phyloP scores from a whole-genome alignment of 2,329 filamentous ascomycete genomes.

The Xylaria sp. region DNA sequence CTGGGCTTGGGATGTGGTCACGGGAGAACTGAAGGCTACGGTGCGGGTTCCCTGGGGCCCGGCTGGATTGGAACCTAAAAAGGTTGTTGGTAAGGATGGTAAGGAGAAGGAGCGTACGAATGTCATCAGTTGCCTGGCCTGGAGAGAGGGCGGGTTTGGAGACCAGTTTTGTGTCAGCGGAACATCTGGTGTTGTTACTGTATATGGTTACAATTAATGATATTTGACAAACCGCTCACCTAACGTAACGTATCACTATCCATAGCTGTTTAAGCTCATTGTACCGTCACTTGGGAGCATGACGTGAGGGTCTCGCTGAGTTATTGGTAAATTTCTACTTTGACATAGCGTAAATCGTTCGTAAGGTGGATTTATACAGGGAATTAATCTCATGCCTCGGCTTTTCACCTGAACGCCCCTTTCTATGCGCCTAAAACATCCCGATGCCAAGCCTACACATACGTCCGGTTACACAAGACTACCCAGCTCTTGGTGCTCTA shows the following conservation, averaged over 20 bases:
- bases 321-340: conserved; percentile 20
- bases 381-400: conserved; percentile 36
- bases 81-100: conserved; percentile 68
- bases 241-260: not conserved
- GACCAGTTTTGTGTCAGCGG: conserved; percentile 74
- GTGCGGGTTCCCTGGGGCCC: conserved; percentile 70
- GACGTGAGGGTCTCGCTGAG: not conserved
- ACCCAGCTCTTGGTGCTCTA: conserved; percentile 43
- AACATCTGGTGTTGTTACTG: conserved; percentile 73
- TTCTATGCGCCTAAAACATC: conserved; percentile 41
- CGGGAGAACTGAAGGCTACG: conserved; percentile 73
- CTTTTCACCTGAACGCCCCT: conserved; percentile 37
- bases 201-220: conserved; percentile 61
- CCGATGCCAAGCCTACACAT: conserved; percentile 27
- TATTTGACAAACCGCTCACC: not conserved
- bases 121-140: conserved; percentile 70
- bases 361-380: conserved; percentile 38
- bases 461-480: conserved; percentile 20
- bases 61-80: conserved; percentile 59
- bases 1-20: conserved; percentile 87
- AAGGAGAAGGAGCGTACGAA: conserved; percentile 69
- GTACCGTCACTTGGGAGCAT: conserved; percentile 8
- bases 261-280: not conserved
- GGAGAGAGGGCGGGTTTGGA: conserved; percentile 71
- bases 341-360: conserved; percentile 35